phyloP scores from a whole-genome alignment of 305 asterid species.

The Salvia sclarea region DNA sequence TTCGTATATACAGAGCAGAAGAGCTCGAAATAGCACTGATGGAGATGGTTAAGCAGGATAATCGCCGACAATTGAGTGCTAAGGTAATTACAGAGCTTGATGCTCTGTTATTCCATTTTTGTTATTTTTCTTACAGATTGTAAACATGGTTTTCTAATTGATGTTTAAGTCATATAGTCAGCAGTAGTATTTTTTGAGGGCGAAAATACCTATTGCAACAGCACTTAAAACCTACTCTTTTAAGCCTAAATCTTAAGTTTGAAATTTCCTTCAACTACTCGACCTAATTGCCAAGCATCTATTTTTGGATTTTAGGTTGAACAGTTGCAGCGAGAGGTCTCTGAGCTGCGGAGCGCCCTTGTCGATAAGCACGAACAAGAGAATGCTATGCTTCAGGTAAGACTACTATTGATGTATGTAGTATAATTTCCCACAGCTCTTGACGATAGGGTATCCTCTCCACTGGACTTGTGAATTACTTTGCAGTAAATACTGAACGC shows the following conservation, averaged over 20 bases:
- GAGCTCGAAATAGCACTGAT: conserved; percentile 92
- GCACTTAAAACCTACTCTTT: conserved; percentile 1
- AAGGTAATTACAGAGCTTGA: conserved; percentile 48
- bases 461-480: neutral
- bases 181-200: too few species aligned
- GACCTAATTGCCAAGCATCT: conserved; percentile 23
- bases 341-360: conserved; percentile 68
- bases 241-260: neutral
- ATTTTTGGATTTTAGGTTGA: conserved; percentile 61
- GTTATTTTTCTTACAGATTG: neutral
- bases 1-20: conserved; percentile 74
- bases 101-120: neutral
- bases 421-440: neutral
- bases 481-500: neutral
- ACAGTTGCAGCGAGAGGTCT: conserved; percentile 75
- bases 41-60: conserved; percentile 99
- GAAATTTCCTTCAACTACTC: conserved; percentile 11
- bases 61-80: conserved; percentile 90
- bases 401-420: conserved; percentile 8
- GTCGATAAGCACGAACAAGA: conserved; percentile 95
- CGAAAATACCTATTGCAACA: neutral
- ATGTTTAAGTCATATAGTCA: too few species aligned
- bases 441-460: neutral
- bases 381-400: conserved; percentile 96
- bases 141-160: too few species aligned